A percentile compares a stretch with the other conserved stretches of the same genome.
These are phyloP conservation scores for Coriaria nepalensis DNA, from an alignment of 306 rosid genomes.

Conservation along the genomic window DNA sequence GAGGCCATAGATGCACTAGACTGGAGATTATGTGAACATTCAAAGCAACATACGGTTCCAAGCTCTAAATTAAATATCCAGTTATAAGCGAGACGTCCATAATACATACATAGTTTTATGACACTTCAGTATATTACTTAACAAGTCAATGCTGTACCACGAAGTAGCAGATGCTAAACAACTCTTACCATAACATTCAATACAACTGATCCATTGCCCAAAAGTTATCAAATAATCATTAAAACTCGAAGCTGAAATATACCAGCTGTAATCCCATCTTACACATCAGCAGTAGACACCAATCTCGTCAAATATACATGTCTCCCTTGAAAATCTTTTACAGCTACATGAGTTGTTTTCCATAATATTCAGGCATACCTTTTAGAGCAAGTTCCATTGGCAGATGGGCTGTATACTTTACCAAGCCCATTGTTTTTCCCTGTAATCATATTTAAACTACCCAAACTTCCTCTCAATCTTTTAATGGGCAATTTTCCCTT, in stretches of 20 bases:
- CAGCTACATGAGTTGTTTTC: slow-evolving; percentile 3
- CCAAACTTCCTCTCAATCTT: slow-evolving; percentile 96
- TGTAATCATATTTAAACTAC: slow-evolving; percentile 93
- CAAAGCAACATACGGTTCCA: background rate
- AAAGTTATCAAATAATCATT: too few species aligned
- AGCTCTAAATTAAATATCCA: slow-evolving; percentile 13
- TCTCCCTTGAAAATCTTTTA: background rate
- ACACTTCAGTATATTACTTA: too few species aligned
- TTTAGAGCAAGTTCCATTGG: slow-evolving; percentile 75
- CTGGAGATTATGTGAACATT: slow-evolving; percentile 1
- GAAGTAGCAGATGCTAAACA: too few species aligned
- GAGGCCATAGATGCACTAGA: background rate
- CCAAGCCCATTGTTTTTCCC: slow-evolving; percentile 73
- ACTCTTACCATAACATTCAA: too few species aligned
- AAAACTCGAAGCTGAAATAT: too few species aligned
- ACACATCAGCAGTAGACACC: too few species aligned
- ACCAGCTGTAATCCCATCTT: too few species aligned
- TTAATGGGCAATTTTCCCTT: slow-evolving; percentile 91
- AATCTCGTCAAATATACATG: too few species aligned
- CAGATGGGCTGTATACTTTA: slow-evolving; percentile 65
- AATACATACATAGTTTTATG: too few species aligned
- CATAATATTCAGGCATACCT: slow-evolving; percentile 35
- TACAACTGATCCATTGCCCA: too few species aligned
- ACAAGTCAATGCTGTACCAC: too few species aligned
- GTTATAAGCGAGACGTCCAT: background rate